A percentile compares a stretch with the other conserved stretches of the same genome.
These are phyloP conservation scores for Naganishia kalamii DNA, from an alignment of 768 basidiomycete species.

Conservation along the genomic window DNA sequence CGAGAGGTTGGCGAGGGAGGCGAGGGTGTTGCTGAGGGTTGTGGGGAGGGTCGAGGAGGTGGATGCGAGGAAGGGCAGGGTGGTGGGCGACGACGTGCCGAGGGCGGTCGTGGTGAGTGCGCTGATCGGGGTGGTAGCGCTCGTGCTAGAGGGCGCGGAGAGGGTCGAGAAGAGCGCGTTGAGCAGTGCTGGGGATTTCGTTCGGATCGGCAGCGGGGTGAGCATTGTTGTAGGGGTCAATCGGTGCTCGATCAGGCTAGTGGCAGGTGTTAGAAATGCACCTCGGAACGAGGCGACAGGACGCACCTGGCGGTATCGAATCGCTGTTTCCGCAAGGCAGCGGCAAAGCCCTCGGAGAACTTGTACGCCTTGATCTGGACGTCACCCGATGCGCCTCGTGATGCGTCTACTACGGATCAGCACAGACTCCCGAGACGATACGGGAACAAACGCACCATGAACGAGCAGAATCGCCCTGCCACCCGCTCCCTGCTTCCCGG, in stretches of 20 bases:
- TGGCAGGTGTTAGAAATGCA: conserved; percentile 18
- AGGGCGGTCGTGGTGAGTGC: conserved; percentile 18
- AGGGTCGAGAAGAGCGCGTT: conserved; percentile 69
- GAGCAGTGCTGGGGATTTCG: conserved; percentile 73
- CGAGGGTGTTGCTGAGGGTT: conserved; percentile 61
- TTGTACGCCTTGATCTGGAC: conserved; percentile 84
- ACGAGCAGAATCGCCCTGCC: conserved; percentile 40
- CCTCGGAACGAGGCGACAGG: conserved; percentile 14
- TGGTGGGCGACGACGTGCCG: conserved; percentile 48
- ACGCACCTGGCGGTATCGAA: conserved; percentile 78
- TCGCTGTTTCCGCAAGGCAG: conserved; percentile 71
- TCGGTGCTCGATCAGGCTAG: conserved; percentile 68
- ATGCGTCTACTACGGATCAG: conserved; percentile 17
- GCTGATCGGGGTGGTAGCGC: conserved; percentile 1
- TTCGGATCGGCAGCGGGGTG: conserved; percentile 74
- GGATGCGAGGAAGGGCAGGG: conserved; percentile 58
- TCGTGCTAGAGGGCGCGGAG: conserved; percentile 47
- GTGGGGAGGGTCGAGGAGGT: conserved; percentile 51
- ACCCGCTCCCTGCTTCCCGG: conserved; percentile 18
- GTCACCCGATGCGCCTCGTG: conserved; percentile 57
- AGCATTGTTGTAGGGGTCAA: conserved; percentile 80
- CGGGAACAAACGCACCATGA: conserved; percentile 30
- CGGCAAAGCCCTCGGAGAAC: conserved; percentile 70
- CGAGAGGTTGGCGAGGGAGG: conserved; percentile 75
- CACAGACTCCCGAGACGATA: background rate